Conservation (phyloP, 139 green algal genomes). For the Eudorina sp. region DNA sequence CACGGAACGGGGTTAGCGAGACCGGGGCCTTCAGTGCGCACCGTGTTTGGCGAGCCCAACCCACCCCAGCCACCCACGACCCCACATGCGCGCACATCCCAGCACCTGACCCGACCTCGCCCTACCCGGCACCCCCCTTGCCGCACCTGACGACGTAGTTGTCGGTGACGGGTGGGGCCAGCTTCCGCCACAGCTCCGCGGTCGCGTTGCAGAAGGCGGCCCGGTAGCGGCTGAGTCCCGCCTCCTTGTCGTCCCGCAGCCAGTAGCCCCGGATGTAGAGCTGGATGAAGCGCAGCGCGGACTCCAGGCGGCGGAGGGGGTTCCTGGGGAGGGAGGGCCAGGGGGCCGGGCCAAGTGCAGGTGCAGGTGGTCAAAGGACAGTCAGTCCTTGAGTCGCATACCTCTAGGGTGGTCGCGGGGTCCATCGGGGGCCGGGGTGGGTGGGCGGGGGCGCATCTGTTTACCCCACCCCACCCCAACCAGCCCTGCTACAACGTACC, state of each 20-base stretch:
- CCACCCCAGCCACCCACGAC: not conserved
- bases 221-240: not conserved
- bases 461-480: not conserved
- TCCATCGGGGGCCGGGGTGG: not conserved
- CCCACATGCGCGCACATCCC: not conserved
- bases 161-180: constrained; percentile 16
- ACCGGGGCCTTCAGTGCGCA: not conserved
- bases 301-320: not conserved
- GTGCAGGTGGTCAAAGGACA: no score
- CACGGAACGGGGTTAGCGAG: not conserved
- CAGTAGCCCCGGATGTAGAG: not conserved
- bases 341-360: no score
- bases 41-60: not conserved
- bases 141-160: constrained; percentile 42
- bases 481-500: not conserved
- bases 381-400: no score
- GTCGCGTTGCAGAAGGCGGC: not conserved
- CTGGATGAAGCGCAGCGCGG: not conserved
- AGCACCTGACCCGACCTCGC: not conserved
- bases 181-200: not conserved
- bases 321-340: not conserved
- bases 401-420: not conserved
- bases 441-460: not conserved
- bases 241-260: not conserved
- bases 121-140: not conserved